These are phyloP conservation scores for Suillus sp. DNA, from an alignment of 768 basidiomycete species.

Conservation along the genomic window DNA sequence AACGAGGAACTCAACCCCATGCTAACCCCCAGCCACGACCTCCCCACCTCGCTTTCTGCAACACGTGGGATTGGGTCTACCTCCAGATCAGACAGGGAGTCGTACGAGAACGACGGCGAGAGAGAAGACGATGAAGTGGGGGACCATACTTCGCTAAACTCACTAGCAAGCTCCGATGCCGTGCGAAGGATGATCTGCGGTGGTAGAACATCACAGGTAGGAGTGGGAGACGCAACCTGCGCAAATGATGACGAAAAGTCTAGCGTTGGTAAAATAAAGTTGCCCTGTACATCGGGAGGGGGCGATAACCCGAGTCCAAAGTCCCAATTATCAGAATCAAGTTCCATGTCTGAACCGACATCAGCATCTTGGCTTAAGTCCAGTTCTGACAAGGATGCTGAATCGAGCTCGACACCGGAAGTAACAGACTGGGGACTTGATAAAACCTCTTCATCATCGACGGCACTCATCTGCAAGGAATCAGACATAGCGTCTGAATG, in stretches of 20 bases:
- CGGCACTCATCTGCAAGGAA: conserved; percentile 9
- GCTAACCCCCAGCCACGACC: conserved; percentile 25
- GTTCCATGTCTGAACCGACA: conserved; percentile 1
- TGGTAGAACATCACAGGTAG: conserved; percentile 7
- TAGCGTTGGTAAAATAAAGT: conserved; percentile 76
- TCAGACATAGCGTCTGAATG: conserved; percentile 6
- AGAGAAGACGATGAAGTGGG: conserved; percentile 3
- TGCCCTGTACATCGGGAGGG: conserved; percentile 55
- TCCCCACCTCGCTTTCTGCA: not conserved
- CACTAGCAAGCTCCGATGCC: conserved; percentile 24
- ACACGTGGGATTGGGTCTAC: conserved; percentile 1
- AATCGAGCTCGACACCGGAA: conserved; percentile 17
- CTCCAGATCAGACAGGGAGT: conserved; percentile 4
- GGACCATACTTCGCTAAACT: conserved; percentile 11
- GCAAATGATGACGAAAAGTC: conserved; percentile 62
- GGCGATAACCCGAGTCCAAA: conserved; percentile 18
- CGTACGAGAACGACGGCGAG: conserved; percentile 2
- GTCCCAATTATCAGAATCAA: conserved; percentile 9
- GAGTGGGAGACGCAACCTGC: conserved; percentile 8
- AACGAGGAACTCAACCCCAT: conserved; percentile 25
- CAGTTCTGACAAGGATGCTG: conserved; percentile 13
- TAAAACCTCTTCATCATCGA: not conserved
- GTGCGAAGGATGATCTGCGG: conserved; percentile 26
- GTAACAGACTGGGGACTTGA: conserved; percentile 2
- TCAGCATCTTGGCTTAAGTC: conserved; percentile 10